These are phyloP conservation scores for Amylocystis lapponica DNA, from an alignment of 768 basidiomycete species.

Conservation along the genomic window DNA sequence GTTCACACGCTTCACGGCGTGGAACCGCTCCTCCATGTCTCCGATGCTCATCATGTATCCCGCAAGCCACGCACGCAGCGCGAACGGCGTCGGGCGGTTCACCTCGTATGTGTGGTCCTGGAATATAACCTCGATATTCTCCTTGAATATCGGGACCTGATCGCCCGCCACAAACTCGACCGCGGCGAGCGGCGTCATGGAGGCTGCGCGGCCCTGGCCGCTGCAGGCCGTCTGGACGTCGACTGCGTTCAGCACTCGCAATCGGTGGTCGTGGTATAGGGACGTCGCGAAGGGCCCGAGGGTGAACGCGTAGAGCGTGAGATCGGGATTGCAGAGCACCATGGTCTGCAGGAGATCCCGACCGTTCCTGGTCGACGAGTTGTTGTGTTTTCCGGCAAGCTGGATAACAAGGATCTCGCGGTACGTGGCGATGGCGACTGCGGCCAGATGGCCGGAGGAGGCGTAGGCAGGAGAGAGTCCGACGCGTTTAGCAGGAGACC, in stretches of 20 bases:
- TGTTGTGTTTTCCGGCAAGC: constrained; percentile 16
- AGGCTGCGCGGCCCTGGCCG: constrained; percentile 13
- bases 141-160: constrained; percentile 7
- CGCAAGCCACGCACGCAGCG: constrained; percentile 25
- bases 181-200: constrained; percentile 35
- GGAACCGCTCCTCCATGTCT: constrained; percentile 38
- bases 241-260: constrained; percentile 44
- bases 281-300: constrained; percentile 44
- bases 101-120: constrained; percentile 10
- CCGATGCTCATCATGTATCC: constrained; percentile 34
- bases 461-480: constrained; percentile 50
- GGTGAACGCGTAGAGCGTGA: constrained; percentile 49
- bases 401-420: constrained; percentile 18
- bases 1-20: constrained; percentile 38
- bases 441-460: constrained; percentile 34
- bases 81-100: constrained; percentile 9
- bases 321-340: constrained; percentile 39
- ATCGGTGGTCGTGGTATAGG: constrained; percentile 35
- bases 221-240: constrained; percentile 53
- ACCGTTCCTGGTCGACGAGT: constrained; percentile 8
- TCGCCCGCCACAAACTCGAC: constrained; percentile 29
- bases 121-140: constrained; percentile 20
- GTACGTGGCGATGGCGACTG: constrained; percentile 41
- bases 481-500: constrained; percentile 26
- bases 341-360: constrained; percentile 30